Base-by-base conservation (phyloP, 78 protist genomes). In the Emiliania huxleyi region DNA sequence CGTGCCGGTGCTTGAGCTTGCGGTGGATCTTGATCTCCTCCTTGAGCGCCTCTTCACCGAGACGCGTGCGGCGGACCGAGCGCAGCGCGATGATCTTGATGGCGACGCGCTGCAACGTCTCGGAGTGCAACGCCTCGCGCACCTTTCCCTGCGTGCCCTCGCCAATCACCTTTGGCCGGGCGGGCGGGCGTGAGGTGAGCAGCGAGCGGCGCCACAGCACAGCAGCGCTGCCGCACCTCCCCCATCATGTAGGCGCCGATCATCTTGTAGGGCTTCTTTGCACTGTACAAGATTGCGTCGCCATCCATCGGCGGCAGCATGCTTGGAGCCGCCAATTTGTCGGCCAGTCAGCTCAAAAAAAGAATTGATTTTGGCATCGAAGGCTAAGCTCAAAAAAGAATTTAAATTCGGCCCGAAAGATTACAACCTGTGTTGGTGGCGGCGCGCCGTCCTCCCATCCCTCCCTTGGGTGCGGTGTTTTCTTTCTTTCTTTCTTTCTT, bases 141-240 rank as follows among this genome's bases (percentile, higher is more conserved):
- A 95, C 97, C 69, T 95, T 95, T 38, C 97, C 97, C 56, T 95
- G 94, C 25, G 95, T 0, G 21, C 94, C 94, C 90, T 93, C 94
- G 55, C 94, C 94, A 2, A 93, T 52, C 48, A 93, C 55, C 23
- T 93, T 19, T 15, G 29, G 15, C 62, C 62, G 15, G 62, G 62
- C 15, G 62, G 62, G 62, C 29, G 62, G 8, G 15, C 15, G 8
- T 52, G 62, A 52, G 62, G 62, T 8, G 29, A 52, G 62, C 62
- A 52, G 62, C 29, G 62, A 52, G 62, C 62, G 62, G 62, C 62
- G 8, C 29, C 29, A 8, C 15, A 52, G 62, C 62, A 15, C 62
- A 52, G 62, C 62, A 52, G 62, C 62, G 62, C 29, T 15, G 62
- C 29, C 62, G 62, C 62, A 52, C 62, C 23, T 62, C 75, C 11